phyloP scores from a whole-genome alignment of 169 alveolate species.

The Eimeria zaria region DNA sequence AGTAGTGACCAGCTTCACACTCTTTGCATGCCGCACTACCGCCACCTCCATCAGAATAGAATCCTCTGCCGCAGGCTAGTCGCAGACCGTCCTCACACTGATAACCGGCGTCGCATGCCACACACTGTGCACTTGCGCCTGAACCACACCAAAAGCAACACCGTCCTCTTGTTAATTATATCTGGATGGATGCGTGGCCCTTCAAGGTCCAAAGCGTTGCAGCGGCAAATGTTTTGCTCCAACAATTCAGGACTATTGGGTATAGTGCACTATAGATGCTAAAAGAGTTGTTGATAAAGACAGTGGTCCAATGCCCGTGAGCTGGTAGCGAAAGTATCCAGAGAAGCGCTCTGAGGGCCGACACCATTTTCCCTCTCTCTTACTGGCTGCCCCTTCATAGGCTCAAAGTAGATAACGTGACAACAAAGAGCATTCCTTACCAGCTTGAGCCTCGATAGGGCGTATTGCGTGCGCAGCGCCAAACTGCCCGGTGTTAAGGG shows the following conservation, averaged over 20 bases:
- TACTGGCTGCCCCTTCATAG: not conserved
- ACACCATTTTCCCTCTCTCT: not conserved
- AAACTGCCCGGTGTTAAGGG: conserved; percentile 43
- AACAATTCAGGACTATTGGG: not conserved
- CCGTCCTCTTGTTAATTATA: not conserved
- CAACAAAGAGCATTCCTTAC: not conserved
- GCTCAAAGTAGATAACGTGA: not conserved
- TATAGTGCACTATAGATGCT: not conserved
- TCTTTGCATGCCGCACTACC: not conserved
- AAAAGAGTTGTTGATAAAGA: not conserved
- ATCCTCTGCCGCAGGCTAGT: conserved; percentile 20
- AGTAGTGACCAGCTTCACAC: conserved; percentile 57
- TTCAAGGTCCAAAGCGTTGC: not conserved
- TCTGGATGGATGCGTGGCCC: not conserved
- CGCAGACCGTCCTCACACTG: conserved; percentile 34
- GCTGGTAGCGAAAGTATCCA: not conserved
- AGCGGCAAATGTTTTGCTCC: not conserved
- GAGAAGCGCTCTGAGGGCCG: not conserved
- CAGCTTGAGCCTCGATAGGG: conserved; percentile 40
- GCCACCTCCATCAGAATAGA: not conserved
- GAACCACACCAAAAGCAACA: not conserved
- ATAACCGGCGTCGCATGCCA: conserved; percentile 26
- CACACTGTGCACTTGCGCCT: conserved; percentile 61
- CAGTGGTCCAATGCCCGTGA: not conserved
- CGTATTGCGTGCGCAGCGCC: conserved; percentile 52